phyloP scores from a whole-genome alignment of 805 yeast genomes.

The Lipomyces mesembrius region DNA sequence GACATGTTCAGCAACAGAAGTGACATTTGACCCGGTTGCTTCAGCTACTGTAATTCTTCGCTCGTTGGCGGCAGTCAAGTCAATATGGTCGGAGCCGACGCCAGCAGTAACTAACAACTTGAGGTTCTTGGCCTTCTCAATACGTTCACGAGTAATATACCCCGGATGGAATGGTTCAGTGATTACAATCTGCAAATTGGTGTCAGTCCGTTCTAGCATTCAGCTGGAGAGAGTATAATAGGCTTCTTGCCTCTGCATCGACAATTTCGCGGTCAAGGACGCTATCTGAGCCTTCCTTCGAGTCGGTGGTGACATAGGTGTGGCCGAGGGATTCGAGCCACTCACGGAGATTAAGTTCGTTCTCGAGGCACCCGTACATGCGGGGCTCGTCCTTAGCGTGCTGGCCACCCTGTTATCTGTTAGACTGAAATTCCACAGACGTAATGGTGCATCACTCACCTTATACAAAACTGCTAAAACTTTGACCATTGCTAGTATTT shows the following conservation, averaged over 20 bases:
- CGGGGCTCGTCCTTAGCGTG: conserved; percentile 65
- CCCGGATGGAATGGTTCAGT: conserved; percentile 87
- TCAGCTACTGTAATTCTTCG: conserved; percentile 70
- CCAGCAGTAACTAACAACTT: conserved; percentile 79
- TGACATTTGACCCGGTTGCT: conserved; percentile 82
- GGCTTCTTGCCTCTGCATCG: conserved; percentile 60
- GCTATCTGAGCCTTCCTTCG: conserved; percentile 67
- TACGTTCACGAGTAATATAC: conserved; percentile 68
- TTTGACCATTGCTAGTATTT: conserved; percentile 20
- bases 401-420: conserved; percentile 31
- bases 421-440: background rate
- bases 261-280: conserved; percentile 66
- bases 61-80: conserved; percentile 68
- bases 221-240: too few species aligned
- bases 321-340: conserved; percentile 73
- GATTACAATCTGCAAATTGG: conserved; percentile 53
- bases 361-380: conserved; percentile 72
- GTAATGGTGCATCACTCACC: background rate
- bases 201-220: background rate
- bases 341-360: conserved; percentile 70
- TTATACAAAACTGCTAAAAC: conserved; percentile 48
- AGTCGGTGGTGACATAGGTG: conserved; percentile 64
- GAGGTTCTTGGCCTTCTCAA: conserved; percentile 70
- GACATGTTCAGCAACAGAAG: conserved; percentile 81
- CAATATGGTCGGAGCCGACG: conserved; percentile 83